These are phyloP conservation scores for Lyophyllum semitale DNA, from an alignment of 768 basidiomycete species.

Conservation along the genomic window DNA sequence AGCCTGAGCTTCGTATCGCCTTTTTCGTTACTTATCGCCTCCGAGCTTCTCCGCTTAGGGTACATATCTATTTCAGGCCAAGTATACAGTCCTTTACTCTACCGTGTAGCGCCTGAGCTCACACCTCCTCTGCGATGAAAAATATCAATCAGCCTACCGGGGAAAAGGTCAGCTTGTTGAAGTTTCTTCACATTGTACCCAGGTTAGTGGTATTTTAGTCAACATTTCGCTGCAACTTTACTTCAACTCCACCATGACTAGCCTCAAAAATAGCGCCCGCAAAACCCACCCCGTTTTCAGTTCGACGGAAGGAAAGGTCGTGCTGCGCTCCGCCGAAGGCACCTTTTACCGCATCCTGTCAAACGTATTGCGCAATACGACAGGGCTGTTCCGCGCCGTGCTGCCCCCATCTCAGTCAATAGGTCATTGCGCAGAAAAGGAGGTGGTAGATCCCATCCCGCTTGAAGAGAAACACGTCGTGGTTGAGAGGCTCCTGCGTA, in stretches of 20 bases:
- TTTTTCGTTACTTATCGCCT: too few species aligned
- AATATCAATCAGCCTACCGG: too few species aligned
- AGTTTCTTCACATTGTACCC: too few species aligned
- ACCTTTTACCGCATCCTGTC: conserved; percentile 45
- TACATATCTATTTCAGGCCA: too few species aligned
- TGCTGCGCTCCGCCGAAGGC: conserved; percentile 42
- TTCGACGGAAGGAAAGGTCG: conserved; percentile 40
- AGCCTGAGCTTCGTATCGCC: too few species aligned
- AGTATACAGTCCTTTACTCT: too few species aligned
- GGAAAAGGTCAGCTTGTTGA: too few species aligned
- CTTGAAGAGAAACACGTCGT: conserved; percentile 35
- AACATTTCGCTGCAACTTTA: too few species aligned
- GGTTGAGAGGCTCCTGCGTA: conserved; percentile 38
- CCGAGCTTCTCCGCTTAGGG: too few species aligned
- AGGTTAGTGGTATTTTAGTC: too few species aligned
- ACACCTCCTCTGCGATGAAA: too few species aligned
- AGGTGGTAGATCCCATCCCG: conserved; percentile 16
- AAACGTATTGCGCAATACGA: conserved; percentile 36
- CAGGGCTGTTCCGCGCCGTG: conserved; percentile 47
- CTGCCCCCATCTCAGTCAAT: conserved; percentile 7
- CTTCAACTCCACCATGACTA: conserved; percentile 19
- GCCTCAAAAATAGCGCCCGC: conserved; percentile 9
- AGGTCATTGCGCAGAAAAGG: neutral
- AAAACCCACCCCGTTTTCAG: conserved; percentile 37
- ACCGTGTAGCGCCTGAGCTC: too few species aligned